Conservation (phyloP, 2,329 filamentous ascomycete genomes). For the Dactylellina cionopaga region DNA sequence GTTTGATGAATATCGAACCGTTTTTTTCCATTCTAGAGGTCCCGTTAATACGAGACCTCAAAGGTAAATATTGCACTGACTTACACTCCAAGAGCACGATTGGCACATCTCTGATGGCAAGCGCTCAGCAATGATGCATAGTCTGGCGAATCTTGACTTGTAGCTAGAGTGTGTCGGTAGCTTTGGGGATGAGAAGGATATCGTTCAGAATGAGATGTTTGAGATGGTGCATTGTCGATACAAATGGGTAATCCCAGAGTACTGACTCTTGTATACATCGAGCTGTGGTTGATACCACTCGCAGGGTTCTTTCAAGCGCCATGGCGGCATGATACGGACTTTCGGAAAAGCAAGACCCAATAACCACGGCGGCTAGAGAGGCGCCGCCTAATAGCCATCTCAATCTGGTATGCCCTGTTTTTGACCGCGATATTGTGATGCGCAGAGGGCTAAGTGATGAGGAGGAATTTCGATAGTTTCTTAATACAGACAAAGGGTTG, state of each 20-base stretch:
- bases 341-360: constrained; percentile 31
- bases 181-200: constrained; percentile 7
- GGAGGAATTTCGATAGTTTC: not conserved
- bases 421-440: constrained; percentile 7
- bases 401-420: not conserved
- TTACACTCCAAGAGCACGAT: constrained; percentile 43
- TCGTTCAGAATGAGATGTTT: constrained; percentile 15
- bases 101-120: constrained; percentile 46
- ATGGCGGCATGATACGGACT: constrained; percentile 43
- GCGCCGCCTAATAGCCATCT: constrained; percentile 27
- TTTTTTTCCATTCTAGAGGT: constrained; percentile 77
- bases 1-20: constrained; percentile 97
- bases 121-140: constrained; percentile 28
- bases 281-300: constrained; percentile 39
- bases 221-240: not conserved
- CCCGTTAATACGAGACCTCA: not conserved
- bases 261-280: constrained; percentile 51
- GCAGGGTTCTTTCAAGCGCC: constrained; percentile 45
- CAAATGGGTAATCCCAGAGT: not conserved
- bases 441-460: not conserved
- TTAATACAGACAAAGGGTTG: not conserved
- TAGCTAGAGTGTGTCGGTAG: constrained; percentile 33
- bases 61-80: not conserved
- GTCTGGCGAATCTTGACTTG: constrained; percentile 10
- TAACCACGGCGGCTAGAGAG: constrained; percentile 9